A percentile compares a stretch with the other conserved stretches of the same genome.
These are phyloP conservation scores for Setaria viridis DNA, from an alignment of 202 grass and related monocot genomes.

Conservation along the genomic window DNA sequence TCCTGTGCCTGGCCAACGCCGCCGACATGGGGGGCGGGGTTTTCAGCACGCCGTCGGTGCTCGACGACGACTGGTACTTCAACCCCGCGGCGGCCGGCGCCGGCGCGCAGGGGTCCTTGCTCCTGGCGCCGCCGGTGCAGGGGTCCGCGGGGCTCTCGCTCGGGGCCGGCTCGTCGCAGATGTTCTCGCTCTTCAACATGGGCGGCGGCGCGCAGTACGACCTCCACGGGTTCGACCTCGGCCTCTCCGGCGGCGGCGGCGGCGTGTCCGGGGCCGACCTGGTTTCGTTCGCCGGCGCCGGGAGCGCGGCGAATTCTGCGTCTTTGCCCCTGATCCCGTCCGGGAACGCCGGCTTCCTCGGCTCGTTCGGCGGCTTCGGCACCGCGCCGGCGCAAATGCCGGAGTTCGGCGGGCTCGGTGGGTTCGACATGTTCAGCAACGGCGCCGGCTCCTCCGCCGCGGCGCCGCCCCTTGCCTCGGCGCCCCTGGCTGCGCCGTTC, in stretches of 20 bases:
- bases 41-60: constrained; percentile 31
- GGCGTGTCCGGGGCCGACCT: constrained; percentile 6
- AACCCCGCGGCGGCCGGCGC: not conserved
- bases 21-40: not conserved
- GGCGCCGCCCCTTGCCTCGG: constrained; percentile 3
- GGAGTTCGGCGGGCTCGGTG: constrained; percentile 46
- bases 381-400: constrained; percentile 35
- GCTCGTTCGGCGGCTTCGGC: constrained; percentile 52
- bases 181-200: constrained; percentile 55
- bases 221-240: constrained; percentile 55
- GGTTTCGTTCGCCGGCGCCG: constrained; percentile 13
- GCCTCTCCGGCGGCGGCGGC: not conserved
- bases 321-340: constrained; percentile 25
- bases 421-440: constrained; percentile 46
- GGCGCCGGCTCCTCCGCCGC: constrained; percentile 34
- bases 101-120: constrained; percentile 39
- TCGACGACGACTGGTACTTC: constrained; percentile 63
- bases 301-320: constrained; percentile 1
- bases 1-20: constrained; percentile 35
- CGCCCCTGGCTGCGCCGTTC: constrained; percentile 36
- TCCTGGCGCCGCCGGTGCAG: constrained; percentile 21
- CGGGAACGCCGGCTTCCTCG: constrained; percentile 38
- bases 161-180: constrained; percentile 11
- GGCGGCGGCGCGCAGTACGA: constrained; percentile 36
- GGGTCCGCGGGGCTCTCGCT: not conserved